phyloP scores from a whole-genome alignment of 768 basidiomycete genomes.

The Leccinum variicolor region DNA sequence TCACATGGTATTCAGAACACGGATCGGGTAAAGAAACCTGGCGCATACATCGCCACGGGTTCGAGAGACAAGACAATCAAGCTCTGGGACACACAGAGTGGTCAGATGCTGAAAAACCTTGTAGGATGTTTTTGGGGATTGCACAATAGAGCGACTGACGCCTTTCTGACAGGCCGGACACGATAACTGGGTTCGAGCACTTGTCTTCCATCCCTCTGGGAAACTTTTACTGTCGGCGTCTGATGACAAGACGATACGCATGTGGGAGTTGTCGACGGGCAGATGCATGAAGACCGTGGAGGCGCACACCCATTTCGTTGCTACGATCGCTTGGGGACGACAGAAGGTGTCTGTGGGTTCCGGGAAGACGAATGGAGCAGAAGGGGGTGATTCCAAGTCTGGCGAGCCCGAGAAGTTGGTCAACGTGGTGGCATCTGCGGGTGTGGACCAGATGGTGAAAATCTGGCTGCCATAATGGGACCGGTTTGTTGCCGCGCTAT shows the following conservation, averaged over 20 bases:
- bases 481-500: conserved; percentile 4
- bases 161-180: conserved; percentile 56
- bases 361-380: conserved; percentile 35
- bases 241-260: conserved; percentile 87
- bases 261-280: conserved; percentile 87
- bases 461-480: conserved; percentile 54
- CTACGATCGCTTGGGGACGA: conserved; percentile 79
- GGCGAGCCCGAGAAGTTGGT: conserved; percentile 53
- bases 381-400: conserved; percentile 32
- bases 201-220: conserved; percentile 87
- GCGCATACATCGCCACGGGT: conserved; percentile 71
- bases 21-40: conserved; percentile 48
- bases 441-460: conserved; percentile 65
- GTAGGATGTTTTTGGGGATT: conserved; percentile 36
- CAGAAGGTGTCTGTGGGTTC: conserved; percentile 42
- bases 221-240: conserved; percentile 89
- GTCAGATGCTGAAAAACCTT: conserved; percentile 76
- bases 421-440: conserved; percentile 67
- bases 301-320: conserved; percentile 83
- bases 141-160: conserved; percentile 3
- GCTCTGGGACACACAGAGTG: conserved; percentile 83
- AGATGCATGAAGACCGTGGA: conserved; percentile 85
- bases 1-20: conserved; percentile 39
- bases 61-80: conserved; percentile 91
- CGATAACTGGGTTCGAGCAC: conserved; percentile 87